A percentile compares a stretch with the other conserved stretches of the same genome.
These are phyloP conservation scores for Farysia itapuensis DNA, from an alignment of 1,284 basidiomycete species.

Conservation along the genomic window DNA sequence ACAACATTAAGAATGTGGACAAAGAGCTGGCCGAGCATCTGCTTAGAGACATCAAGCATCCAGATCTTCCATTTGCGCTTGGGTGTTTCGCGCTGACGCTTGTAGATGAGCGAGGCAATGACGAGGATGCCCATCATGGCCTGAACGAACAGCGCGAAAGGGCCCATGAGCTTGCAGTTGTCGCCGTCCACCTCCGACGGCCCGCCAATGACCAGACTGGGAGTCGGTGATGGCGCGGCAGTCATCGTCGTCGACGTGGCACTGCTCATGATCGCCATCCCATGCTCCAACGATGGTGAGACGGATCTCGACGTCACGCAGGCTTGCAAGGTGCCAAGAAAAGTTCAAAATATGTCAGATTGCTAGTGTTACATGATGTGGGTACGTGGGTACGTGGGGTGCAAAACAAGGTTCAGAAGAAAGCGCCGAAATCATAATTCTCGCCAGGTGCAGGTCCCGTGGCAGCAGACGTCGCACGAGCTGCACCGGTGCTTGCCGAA, in stretches of 20 bases:
- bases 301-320: neutral
- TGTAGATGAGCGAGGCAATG: constrained; percentile 78
- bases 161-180: constrained; percentile 50
- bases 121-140: constrained; percentile 84
- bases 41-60: constrained; percentile 66
- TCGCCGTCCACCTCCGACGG: constrained; percentile 38
- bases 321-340: neutral
- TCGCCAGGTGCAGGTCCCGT: constrained; percentile 45
- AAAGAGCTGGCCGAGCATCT: constrained; percentile 86
- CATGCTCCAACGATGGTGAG: neutral
- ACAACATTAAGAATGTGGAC: constrained; percentile 85
- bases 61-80: constrained; percentile 91
- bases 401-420: constrained; percentile 24
- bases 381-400: too few relatives aligned
- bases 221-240: constrained; percentile 4
- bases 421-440: constrained; percentile 47
- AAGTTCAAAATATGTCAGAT: too few relatives aligned
- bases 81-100: constrained; percentile 80
- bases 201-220: constrained; percentile 20
- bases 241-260: constrained; percentile 7
- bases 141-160: constrained; percentile 65
- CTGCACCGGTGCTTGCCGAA: constrained; percentile 6
- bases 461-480: constrained; percentile 22
- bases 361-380: too few relatives aligned
- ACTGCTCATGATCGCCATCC: constrained; percentile 6